Base-by-base conservation (phyloP, 2,329 filamentous ascomycete genomes). In the Coleophoma eucalyptorum region DNA sequence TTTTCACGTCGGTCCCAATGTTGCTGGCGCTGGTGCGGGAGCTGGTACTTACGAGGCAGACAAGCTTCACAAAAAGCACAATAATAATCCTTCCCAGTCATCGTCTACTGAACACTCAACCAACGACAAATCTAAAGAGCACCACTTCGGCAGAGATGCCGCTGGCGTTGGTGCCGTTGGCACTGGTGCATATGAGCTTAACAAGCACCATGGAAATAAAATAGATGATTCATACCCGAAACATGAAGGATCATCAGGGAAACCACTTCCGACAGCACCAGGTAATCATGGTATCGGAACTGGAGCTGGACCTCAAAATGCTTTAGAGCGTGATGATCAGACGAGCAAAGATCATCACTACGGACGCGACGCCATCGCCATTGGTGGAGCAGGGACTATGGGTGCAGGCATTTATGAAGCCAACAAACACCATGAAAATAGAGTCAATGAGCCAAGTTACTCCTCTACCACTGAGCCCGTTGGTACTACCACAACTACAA, bases 111-210 rank as follows among this genome's bases (percentile, higher is more conserved):
- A 15, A 38, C 13, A 6, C 5, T 15, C 15, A n/a, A 38, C 35
- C 50, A 75, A 72, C 37, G 48, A 34, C 38, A 48, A 21, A 35
- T 50, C 50, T 4, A 51, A 51, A 33, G 54, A 54, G 12, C 51
- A 56, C 35, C 50, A 56, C 31, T 52, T 55, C 21, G 54, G 54
- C 13, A 35, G 54, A 34, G 55, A 58, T 41, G 49, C 55, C n/a
- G 49, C 50, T 32, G 46, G 53, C 10, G 52, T 41, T 37, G 56
- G 52, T 4, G 52, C 50, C 10, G 52, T 47, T 18, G 56, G 49
- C 8, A 46, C 26, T 31, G 52, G 26, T 15, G 48, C 38, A 16
- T 53, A 53, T 52, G 50, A 31, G 19, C 11, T 31, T 13, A 40
- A 44, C 5, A 49, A 46, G 18, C 49, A 50, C 31, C 43, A 38